Percentiles rank a stretch among this genome's conserved stretches.
Conservation (phyloP, 176 grass and related monocot genomes). For the Cymbopogon citratus region DNA sequence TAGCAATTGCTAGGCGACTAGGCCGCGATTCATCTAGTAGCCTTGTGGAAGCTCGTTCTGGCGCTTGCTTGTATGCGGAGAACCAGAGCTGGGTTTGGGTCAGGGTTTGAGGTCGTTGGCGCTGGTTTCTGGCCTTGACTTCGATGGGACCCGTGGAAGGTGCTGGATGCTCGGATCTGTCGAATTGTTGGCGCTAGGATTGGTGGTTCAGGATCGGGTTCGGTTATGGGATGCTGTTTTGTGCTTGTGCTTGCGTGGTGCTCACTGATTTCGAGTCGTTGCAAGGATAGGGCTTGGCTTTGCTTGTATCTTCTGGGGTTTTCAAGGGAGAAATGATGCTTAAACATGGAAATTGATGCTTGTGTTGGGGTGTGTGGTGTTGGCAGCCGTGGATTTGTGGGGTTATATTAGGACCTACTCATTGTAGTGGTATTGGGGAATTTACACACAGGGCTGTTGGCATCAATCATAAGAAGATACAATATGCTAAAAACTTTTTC, state of each 20-base stretch:
- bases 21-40: background rate
- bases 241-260: conserved; percentile 1
- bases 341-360: background rate
- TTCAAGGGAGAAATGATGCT: conserved; percentile 6
- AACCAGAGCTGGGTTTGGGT: background rate
- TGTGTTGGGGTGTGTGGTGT: background rate
- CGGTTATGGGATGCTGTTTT: background rate
- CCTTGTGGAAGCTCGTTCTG: background rate
- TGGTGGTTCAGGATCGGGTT: conserved; percentile 4
- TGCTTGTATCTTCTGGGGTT: background rate
- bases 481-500: too few relatives aligned
- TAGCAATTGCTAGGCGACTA: background rate
- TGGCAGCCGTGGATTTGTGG: background rate
- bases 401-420: background rate
- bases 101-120: background rate
- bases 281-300: background rate
- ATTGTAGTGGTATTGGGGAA: background rate
- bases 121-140: background rate
- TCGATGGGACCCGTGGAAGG: background rate
- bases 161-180: conserved; percentile 31
- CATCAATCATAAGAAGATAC: background rate
- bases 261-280: background rate
- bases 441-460: background rate
- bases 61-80: background rate
- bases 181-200: background rate